Percentiles rank a stretch among this genome's conserved stretches.
Conservation (phyloP, 495 filamentous ascomycete species). For the Glutinoglossum americanum region DNA sequence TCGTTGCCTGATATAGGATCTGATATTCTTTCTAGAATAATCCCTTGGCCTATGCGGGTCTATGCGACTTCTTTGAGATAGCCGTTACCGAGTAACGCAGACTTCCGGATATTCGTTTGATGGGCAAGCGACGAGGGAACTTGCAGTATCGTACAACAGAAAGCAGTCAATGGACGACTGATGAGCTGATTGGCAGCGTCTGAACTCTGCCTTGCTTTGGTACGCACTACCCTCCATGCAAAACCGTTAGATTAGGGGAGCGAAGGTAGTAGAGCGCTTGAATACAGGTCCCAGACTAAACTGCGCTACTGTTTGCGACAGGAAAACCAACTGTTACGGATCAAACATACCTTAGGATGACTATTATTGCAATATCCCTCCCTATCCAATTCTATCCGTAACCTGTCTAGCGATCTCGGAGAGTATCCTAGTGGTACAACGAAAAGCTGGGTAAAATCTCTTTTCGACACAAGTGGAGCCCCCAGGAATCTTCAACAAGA, state of each 20-base stretch:
- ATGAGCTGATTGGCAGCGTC: neutral
- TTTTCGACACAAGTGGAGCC: neutral
- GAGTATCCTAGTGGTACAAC: neutral
- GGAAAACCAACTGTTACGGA: neutral
- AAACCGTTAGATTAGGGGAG: neutral
- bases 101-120: neutral
- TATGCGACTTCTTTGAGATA: neutral
- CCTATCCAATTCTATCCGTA: neutral
- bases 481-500: neutral
- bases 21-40: neutral
- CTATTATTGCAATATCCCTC: neutral
- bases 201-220: neutral
- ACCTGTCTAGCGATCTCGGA: neutral
- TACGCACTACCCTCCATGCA: neutral
- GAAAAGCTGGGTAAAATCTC: neutral
- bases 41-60: neutral
- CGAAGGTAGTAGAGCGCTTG: neutral
- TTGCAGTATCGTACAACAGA: neutral
- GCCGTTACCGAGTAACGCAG: neutral
- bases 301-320: neutral
- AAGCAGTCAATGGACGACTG: neutral
- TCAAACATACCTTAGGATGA: neutral
- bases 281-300: neutral
- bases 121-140: neutral
- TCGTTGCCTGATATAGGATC: neutral